These are phyloP conservation scores for Jamesozyma hellenica DNA, from an alignment of 805 yeast species.

Conservation along the genomic window DNA sequence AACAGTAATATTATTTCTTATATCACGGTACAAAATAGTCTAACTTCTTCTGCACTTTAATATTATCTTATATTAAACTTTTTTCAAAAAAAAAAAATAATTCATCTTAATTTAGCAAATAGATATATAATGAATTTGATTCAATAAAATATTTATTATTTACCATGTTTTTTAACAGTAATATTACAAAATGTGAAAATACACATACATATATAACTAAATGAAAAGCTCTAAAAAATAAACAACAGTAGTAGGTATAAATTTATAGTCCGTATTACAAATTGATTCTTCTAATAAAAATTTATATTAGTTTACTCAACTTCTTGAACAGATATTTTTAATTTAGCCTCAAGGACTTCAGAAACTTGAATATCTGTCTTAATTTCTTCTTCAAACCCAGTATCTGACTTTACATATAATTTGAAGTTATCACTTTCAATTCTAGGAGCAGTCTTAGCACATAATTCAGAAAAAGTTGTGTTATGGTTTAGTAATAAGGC, in stretches of 20 bases:
- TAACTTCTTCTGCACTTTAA: too few relatives aligned
- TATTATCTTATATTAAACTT: too few relatives aligned
- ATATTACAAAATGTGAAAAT: neutral
- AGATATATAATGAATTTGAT: too few relatives aligned
- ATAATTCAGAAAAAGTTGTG: conserved; percentile 40
- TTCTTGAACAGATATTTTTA: conserved; percentile 30
- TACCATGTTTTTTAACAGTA: too few relatives aligned
- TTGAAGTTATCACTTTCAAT: conserved; percentile 33
- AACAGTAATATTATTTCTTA: too few relatives aligned
- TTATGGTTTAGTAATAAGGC: conserved; percentile 49
- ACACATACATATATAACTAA: neutral
- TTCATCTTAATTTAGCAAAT: too few relatives aligned
- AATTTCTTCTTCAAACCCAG: conserved; percentile 29
- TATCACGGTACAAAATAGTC: too few relatives aligned
- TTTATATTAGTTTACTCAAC: too few relatives aligned
- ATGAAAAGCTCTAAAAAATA: neutral
- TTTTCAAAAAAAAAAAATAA: too few relatives aligned
- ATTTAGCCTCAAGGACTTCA: conserved; percentile 27
- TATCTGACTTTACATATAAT: conserved; percentile 27
- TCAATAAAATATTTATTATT: too few relatives aligned
- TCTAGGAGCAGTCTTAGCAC: conserved; percentile 42
- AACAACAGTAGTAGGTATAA: neutral
- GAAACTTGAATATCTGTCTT: conserved; percentile 27
- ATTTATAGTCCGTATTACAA: neutral
- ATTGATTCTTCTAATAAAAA: neutral